Evolutionary conservation across 164 flowering plant genomes (phyloP).

Genomic region (Magnolia changhungtana): DNA sequence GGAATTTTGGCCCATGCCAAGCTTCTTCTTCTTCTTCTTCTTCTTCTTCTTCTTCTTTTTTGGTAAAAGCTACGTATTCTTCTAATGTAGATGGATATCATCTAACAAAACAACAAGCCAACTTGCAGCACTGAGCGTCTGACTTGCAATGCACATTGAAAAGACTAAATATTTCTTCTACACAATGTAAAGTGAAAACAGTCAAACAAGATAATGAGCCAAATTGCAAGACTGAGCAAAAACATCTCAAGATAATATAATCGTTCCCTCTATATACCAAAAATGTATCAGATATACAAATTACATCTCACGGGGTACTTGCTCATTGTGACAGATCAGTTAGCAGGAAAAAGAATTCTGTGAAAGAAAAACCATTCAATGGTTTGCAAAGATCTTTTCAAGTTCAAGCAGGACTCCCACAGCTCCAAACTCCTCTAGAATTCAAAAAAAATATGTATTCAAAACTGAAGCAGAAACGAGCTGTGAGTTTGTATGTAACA

Average conservation of each 20-base stretch:
- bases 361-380: constrained; percentile 8
- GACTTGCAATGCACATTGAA: not conserved
- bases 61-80: no score
- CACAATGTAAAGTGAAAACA: no score
- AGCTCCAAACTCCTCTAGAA: constrained; percentile 12
- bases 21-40: no score
- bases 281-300: constrained; percentile 25
- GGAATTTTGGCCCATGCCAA: no score
- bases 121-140: not conserved
- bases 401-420: not conserved
- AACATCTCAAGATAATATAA: not conserved
- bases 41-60: no score
- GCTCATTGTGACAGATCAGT: constrained; percentile 7
- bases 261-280: constrained; percentile 14
- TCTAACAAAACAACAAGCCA: not conserved
- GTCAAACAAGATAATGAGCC: no score
- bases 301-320: constrained; percentile 17
- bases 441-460: not conserved
- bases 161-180: no score
- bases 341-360: constrained; percentile 5
- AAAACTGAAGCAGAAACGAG: not conserved
- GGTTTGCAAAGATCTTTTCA: constrained; percentile 13
- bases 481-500: constrained; percentile 14
- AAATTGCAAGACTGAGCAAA: not conserved
- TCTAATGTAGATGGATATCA: not conserved